These are phyloP conservation scores for Pleurotus eryngii DNA, from an alignment of 768 basidiomycete species.

Conservation along the genomic window DNA sequence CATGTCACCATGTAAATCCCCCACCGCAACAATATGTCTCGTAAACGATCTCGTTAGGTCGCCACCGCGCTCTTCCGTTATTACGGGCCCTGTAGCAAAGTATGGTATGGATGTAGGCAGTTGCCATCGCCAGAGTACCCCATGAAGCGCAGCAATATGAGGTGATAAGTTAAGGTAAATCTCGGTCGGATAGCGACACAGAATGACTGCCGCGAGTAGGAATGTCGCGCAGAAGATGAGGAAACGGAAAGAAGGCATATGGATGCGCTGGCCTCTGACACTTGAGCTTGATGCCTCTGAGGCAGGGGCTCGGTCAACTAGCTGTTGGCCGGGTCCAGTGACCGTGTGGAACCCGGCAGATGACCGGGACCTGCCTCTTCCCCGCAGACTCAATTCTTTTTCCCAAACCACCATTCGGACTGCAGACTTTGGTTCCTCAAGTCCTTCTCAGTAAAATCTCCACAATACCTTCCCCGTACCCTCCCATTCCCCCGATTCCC, in stretches of 20 bases:
- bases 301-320: neutral
- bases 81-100: neutral
- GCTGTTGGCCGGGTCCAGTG: neutral
- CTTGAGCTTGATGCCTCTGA: too few species aligned
- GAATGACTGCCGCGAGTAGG: neutral
- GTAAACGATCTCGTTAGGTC: constrained; percentile 23
- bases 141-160: neutral
- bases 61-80: neutral
- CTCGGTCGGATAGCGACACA: neutral
- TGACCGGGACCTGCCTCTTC: neutral
- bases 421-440: constrained; percentile 16
- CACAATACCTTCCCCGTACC: constrained; percentile 65
- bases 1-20: constrained; percentile 90
- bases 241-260: constrained; percentile 3
- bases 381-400: constrained; percentile 1
- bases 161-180: neutral
- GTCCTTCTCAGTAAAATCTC: constrained; percentile 29
- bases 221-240: neutral
- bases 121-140: neutral
- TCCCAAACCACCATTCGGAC: constrained; percentile 10
- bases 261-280: neutral
- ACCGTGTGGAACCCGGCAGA: neutral
- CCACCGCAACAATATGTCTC: constrained; percentile 79
- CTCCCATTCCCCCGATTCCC: constrained; percentile 30
- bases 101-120: neutral